These are phyloP conservation scores for Cyberlindnera misumaiensis DNA, from an alignment of 805 yeast genomes.

Conservation along the genomic window DNA sequence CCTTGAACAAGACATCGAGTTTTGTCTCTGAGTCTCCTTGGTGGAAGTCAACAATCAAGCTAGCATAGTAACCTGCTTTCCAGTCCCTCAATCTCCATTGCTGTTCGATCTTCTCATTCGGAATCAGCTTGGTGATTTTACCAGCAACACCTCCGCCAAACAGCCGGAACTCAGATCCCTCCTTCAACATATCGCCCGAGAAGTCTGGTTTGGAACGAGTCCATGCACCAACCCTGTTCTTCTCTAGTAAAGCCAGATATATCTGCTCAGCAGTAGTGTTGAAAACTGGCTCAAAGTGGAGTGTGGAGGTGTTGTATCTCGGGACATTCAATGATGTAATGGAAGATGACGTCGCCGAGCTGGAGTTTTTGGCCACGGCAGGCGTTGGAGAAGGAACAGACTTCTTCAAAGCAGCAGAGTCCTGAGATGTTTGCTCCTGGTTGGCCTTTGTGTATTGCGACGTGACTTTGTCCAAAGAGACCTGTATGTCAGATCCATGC, in stretches of 20 bases:
- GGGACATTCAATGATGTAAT: slow-evolving; percentile 31
- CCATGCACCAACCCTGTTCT: slow-evolving; percentile 84
- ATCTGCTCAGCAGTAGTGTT: slow-evolving; percentile 84
- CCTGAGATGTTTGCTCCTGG: slow-evolving; percentile 24
- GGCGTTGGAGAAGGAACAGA: slow-evolving; percentile 4
- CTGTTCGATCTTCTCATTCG: slow-evolving; percentile 56
- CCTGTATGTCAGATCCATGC: slow-evolving; percentile 86
- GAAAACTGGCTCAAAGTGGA: slow-evolving; percentile 73
- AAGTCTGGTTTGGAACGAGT: slow-evolving; percentile 62
- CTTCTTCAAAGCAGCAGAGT: background rate
- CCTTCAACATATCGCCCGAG: slow-evolving; percentile 37
- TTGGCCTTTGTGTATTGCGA: slow-evolving; percentile 49
- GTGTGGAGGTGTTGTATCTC: slow-evolving; percentile 72
- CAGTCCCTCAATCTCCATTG: slow-evolving; percentile 87
- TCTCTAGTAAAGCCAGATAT: slow-evolving; percentile 69
- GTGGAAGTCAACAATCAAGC: slow-evolving; percentile 54
- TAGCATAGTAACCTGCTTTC: slow-evolving; percentile 80
- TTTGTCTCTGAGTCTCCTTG: slow-evolving; percentile 84
- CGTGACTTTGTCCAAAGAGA: slow-evolving; percentile 57
- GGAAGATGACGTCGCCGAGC: slow-evolving; percentile 12
- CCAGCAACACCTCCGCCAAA: slow-evolving; percentile 89
- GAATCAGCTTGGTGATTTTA: slow-evolving; percentile 51
- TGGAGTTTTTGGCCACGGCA: slow-evolving; percentile 6
- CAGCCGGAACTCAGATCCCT: slow-evolving; percentile 56
- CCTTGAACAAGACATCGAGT: slow-evolving; percentile 70